Evolutionary conservation across 1,284 basidiomycete genomes (phyloP).

Genomic region (Moesziomyces globuligerus): DNA sequence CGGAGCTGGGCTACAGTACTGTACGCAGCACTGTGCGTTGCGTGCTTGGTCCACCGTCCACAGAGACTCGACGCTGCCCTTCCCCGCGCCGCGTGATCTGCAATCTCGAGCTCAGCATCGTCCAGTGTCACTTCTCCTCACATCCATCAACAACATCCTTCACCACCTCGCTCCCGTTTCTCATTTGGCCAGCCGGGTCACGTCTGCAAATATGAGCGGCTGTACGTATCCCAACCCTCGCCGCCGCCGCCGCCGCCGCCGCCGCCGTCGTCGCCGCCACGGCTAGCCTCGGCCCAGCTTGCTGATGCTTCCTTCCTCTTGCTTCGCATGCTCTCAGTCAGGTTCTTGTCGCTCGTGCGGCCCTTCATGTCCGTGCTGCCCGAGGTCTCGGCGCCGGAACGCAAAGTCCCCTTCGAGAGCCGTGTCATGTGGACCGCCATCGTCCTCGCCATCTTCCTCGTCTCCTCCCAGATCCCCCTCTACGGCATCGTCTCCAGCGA

Average conservation of each 20-base stretch:
- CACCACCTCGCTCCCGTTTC: conserved; percentile 10
- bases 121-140: conserved; percentile 1
- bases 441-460: conserved; percentile 66
- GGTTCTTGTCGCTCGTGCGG: conserved; percentile 66
- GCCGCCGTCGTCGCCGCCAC: neutral
- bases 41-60: too few species aligned
- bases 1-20: too few species aligned
- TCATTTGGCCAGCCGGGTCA: conserved; percentile 20
- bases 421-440: conserved; percentile 67
- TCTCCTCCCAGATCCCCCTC: conserved; percentile 66
- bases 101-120: conserved; percentile 1
- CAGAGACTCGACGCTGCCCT: too few species aligned
- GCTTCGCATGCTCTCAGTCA: conserved; percentile 42
- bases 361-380: conserved; percentile 67
- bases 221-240: conserved; percentile 22
- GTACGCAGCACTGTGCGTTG: too few species aligned
- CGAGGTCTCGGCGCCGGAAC: conserved; percentile 66
- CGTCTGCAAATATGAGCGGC: conserved; percentile 46
- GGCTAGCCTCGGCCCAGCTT: conserved; percentile 4
- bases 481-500: conserved; percentile 67
- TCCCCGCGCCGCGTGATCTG: conserved; percentile 9
- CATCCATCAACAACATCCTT: conserved; percentile 5
- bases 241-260: neutral
- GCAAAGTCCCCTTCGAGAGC: conserved; percentile 66
- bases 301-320: conserved; percentile 5